Conservation (phyloP, 2,329 filamentous ascomycete species). For the Mollisia scopiformis region DNA sequence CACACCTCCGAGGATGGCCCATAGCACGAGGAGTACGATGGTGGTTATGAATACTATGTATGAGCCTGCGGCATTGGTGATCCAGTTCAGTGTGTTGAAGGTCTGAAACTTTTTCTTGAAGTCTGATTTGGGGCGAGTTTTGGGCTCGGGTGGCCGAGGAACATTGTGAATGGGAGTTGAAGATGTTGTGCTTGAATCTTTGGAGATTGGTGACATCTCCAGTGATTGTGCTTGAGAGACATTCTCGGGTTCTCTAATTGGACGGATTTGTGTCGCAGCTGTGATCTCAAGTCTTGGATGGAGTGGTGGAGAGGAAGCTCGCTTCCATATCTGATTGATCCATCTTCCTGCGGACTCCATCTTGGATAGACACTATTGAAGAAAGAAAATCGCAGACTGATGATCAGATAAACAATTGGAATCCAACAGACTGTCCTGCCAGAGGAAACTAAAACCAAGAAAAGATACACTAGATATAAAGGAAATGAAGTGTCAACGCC, state of each 20-base stretch:
- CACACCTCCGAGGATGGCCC: neutral
- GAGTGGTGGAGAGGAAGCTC: neutral
- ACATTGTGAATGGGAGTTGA: neutral
- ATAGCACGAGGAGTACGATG: neutral
- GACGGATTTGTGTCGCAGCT: neutral
- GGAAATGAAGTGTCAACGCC: no score
- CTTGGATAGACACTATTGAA: neutral
- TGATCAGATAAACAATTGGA: no score
- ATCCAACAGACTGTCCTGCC: no score
- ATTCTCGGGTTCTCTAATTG: neutral
- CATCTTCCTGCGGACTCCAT: neutral
- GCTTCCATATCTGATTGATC: neutral
- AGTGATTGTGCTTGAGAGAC: neutral
- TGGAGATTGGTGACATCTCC: neutral
- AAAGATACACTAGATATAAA: no score
- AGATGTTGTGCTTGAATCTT: neutral
- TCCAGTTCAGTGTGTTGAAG: neutral
- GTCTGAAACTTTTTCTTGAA: neutral
- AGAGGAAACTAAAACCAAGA: no score
- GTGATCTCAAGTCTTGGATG: constrained; percentile 1
- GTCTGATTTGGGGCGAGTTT: neutral
- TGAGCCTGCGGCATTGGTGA: constrained; percentile 1
- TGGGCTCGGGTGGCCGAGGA: neutral
- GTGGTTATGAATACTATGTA: neutral
- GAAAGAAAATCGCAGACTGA: no score